Evolutionary conservation across 73 alveolate genomes (phyloP).

Genomic region (Tetrahymena thermophila): DNA sequence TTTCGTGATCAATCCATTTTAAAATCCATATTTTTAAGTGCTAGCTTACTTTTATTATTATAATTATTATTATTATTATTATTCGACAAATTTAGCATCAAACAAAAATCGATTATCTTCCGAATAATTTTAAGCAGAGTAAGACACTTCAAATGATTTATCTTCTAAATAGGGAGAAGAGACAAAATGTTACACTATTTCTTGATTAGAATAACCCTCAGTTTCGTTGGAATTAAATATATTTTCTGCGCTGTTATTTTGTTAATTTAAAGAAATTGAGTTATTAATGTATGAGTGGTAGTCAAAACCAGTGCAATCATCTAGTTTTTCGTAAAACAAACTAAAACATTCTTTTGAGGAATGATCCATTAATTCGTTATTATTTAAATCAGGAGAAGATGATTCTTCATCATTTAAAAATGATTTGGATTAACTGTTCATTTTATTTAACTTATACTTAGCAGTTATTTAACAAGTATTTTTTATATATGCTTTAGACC

Average conservation of each 20-base stretch:
- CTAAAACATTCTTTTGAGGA: neutral
- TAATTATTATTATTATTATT: no score
- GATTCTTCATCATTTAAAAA: neutral
- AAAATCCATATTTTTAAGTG: neutral
- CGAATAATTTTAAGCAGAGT: neutral
- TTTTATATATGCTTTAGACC: no score
- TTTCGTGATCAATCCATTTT: neutral
- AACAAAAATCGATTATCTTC: neutral
- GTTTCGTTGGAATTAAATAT: neutral
- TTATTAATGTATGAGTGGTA: neutral
- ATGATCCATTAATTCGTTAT: neutral
- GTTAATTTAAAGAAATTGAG: neutral
- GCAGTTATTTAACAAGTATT: neutral
- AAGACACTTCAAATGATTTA: neutral
- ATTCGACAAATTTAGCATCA: no score
- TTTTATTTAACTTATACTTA: no score
- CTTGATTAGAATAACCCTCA: neutral
- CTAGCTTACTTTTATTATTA: no score
- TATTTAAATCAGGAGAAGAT: neutral
- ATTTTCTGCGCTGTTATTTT: neutral
- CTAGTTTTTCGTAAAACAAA: neutral
- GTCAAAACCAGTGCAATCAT: neutral
- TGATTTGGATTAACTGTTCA: neutral
- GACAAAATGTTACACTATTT: neutral
- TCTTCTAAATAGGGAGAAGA: neutral